A percentile compares a stretch with the other conserved stretches of the same genome.
Evolutionary conservation across 2,329 filamentous ascomycete genomes (phyloP).

Genomic region (Hysterium pulicare): DNA sequence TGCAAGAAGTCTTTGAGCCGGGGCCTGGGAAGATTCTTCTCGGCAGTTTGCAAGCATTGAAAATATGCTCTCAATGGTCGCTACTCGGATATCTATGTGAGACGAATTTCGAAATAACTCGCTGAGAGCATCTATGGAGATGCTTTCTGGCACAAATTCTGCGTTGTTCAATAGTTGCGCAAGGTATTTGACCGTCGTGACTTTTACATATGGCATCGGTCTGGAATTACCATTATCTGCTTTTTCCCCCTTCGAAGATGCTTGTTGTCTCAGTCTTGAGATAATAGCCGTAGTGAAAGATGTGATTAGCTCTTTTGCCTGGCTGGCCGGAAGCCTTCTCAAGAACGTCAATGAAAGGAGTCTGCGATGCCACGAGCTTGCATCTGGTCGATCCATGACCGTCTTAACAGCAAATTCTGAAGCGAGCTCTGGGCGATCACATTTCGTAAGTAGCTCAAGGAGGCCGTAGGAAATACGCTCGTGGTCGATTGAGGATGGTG

Average conservation of each 20-base stretch:
- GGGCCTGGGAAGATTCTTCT: constrained; percentile 8
- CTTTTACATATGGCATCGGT: constrained; percentile 29
- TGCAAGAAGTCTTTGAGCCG: constrained; percentile 15
- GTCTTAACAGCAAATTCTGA: constrained; percentile 23
- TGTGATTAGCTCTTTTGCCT: constrained; percentile 26
- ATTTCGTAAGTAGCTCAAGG: constrained; percentile 19
- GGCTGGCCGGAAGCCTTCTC: constrained; percentile 25
- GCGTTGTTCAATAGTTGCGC: constrained; percentile 36
- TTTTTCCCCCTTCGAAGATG: constrained; percentile 6
- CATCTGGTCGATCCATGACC: constrained; percentile 30
- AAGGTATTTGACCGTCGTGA: constrained; percentile 44
- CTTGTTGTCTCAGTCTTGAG: constrained; percentile 22
- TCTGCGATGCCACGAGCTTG: constrained; percentile 43
- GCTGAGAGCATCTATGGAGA: constrained; percentile 28
- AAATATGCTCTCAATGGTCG: constrained; percentile 33
- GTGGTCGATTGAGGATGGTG: constrained; percentile 10
- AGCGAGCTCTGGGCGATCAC: constrained; percentile 31
- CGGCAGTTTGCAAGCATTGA: constrained; percentile 16
- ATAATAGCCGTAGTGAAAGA: constrained; percentile 29
- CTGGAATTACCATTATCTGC: constrained; percentile 3
- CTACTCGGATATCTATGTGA: constrained; percentile 39
- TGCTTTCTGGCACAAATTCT: constrained; percentile 28
- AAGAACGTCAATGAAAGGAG: constrained; percentile 33
- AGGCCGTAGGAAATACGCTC: constrained; percentile 23
- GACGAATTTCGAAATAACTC: constrained; percentile 24